Conservation (phyloP, 2,329 filamentous ascomycete genomes). For the Diaporthe vexans region DNA sequence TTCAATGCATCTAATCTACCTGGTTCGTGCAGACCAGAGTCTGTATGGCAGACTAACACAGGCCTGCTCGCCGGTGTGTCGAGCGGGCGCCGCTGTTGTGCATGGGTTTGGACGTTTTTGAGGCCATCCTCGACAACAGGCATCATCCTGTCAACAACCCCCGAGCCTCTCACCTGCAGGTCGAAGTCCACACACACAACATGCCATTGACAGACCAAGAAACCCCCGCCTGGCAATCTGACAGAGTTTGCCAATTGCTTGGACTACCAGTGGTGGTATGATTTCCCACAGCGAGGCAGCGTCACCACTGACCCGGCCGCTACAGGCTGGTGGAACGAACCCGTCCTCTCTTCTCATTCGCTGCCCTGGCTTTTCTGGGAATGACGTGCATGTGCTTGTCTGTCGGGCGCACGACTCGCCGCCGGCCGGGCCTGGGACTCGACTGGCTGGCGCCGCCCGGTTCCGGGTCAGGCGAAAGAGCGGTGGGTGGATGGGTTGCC, state of each 20-base stretch:
- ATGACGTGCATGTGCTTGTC: constrained; percentile 3
- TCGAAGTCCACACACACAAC: background rate
- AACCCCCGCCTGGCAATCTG: background rate
- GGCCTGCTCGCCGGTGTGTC: background rate
- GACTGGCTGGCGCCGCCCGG: background rate
- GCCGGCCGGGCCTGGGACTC: background rate
- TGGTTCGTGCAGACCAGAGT: background rate
- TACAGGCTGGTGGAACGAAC: no score
- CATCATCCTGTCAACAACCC: background rate
- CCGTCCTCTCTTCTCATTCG: background rate
- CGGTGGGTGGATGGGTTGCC: background rate
- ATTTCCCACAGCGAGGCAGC: background rate
- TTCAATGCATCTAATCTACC: background rate
- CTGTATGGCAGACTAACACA: background rate
- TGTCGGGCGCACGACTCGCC: constrained; percentile 3
- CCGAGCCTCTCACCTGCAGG: constrained; percentile 4
- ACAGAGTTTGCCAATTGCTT: constrained; percentile 16
- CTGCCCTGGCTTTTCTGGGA: background rate
- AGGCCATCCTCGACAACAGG: background rate
- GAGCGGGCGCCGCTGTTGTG: background rate
- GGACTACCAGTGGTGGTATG: background rate
- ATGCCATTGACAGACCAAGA: background rate
- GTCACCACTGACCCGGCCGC: background rate
- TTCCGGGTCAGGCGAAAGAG: background rate
- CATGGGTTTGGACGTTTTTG: background rate